Percentiles rank a stretch among this genome's conserved stretches.
These are phyloP conservation scores for Trichoderma semiorbis DNA, from an alignment of 2,329 filamentous ascomycete genomes.

Conservation along the genomic window DNA sequence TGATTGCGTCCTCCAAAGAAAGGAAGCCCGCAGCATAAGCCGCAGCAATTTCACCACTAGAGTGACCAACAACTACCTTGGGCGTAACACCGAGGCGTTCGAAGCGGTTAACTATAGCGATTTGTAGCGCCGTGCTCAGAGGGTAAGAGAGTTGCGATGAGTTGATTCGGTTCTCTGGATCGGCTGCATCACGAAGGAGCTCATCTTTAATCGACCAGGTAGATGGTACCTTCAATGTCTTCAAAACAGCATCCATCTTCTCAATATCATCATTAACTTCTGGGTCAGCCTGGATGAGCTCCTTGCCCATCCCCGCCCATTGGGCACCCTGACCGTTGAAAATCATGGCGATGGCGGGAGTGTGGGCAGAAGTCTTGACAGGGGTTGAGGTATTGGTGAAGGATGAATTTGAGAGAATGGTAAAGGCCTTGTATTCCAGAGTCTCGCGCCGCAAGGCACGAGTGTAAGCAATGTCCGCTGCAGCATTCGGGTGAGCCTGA, in stretches of 20 bases:
- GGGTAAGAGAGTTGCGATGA: constrained; percentile 46
- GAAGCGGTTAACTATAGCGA: constrained; percentile 41
- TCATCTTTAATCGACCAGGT: constrained; percentile 26
- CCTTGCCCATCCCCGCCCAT: constrained; percentile 40
- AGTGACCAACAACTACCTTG: constrained; percentile 23
- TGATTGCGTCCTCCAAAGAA: constrained; percentile 20
- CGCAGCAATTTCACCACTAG: constrained; percentile 28
- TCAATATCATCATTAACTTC: constrained; percentile 24
- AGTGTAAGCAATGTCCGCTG: constrained; percentile 10
- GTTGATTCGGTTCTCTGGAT: constrained; percentile 24
- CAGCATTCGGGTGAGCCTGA: constrained; percentile 13
- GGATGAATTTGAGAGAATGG: constrained; percentile 19
- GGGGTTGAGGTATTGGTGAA: neutral
- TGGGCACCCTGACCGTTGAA: constrained; percentile 46
- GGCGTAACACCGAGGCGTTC: constrained; percentile 26
- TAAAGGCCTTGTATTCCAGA: neutral
- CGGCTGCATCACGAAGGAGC: neutral
- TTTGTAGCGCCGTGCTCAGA: constrained; percentile 52
- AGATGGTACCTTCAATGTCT: constrained; percentile 24
- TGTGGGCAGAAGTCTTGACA: neutral
- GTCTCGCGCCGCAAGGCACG: neutral
- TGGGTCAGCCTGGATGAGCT: constrained; percentile 26
- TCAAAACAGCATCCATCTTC: constrained; percentile 15
- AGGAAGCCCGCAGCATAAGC: constrained; percentile 24
- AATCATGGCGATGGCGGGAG: constrained; percentile 29